Conservation (phyloP, 139 green algal species). For the Chlorella sp. region DNA sequence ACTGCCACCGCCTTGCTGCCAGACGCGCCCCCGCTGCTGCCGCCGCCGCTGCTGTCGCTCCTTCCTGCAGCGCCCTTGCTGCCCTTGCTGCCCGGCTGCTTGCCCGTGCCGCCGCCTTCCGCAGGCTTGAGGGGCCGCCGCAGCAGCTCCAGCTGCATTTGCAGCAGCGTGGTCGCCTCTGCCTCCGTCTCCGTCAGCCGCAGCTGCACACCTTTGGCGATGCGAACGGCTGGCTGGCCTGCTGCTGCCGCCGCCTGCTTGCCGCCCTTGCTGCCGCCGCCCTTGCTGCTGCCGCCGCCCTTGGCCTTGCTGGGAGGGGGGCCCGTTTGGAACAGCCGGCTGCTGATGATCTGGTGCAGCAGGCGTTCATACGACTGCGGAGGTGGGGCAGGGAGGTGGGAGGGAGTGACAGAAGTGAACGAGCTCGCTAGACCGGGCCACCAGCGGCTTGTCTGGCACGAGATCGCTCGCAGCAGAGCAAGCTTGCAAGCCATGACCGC, state of each 20-base stretch:
- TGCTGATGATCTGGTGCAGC: slow-evolving; percentile 25
- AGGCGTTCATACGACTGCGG: slow-evolving; percentile 25
- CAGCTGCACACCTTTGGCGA: slow-evolving; percentile 13
- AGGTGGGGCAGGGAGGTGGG: too few species aligned
- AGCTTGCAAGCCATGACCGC: too few species aligned
- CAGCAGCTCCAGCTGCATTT: slow-evolving; percentile 24
- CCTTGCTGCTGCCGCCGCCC: neutral
- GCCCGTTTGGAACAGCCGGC: slow-evolving; percentile 1
- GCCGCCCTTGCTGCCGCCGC: neutral
- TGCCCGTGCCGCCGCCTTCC: neutral
- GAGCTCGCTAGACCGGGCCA: too few species aligned
- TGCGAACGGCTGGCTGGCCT: neutral
- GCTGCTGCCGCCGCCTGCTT: neutral
- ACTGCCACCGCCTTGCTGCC: neutral
- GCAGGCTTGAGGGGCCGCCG: neutral
- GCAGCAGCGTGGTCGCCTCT: slow-evolving; percentile 33
- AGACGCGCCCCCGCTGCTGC: neutral
- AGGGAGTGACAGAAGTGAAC: too few species aligned
- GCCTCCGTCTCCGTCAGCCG: slow-evolving; percentile 25
- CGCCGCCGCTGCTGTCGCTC: neutral
- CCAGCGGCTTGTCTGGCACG: too few species aligned
- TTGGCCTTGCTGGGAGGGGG: neutral
- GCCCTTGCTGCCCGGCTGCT: neutral
- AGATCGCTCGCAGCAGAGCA: too few species aligned
- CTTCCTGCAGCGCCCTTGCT: neutral